Percentiles rank a stretch among this genome's conserved stretches.
Evolutionary conservation across 495 filamentous ascomycete genomes (phyloP).

Genomic region (Parachaetomium inaequale): DNA sequence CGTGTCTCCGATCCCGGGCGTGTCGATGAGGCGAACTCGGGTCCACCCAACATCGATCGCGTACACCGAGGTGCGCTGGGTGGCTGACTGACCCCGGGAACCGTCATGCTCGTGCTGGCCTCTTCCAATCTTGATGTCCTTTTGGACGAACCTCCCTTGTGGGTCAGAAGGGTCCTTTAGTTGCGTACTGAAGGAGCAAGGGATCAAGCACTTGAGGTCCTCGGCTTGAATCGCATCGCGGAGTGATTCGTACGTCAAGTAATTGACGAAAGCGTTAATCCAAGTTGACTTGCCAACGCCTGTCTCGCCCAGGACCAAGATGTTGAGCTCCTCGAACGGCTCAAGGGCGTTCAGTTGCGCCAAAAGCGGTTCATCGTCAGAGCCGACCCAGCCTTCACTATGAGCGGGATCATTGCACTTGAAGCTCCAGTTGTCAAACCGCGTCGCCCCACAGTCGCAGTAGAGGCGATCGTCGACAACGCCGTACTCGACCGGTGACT

Average conservation of each 20-base stretch:
- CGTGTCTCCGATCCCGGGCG: slow-evolving; percentile 46
- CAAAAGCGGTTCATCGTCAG: not conserved
- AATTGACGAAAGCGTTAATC: slow-evolving; percentile 48
- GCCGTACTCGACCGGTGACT: slow-evolving; percentile 32
- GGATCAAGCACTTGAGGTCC: slow-evolving; percentile 35
- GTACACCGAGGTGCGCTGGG: slow-evolving; percentile 39
- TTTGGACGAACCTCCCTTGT: slow-evolving; percentile 18
- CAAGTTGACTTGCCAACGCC: slow-evolving; percentile 47
- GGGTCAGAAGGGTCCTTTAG: slow-evolving; percentile 23
- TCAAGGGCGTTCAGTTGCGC: slow-evolving; percentile 15
- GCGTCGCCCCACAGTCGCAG: slow-evolving; percentile 38
- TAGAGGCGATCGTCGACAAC: slow-evolving; percentile 34
- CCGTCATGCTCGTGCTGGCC: slow-evolving; percentile 32
- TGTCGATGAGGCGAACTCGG: slow-evolving; percentile 43
- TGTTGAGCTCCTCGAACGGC: slow-evolving; percentile 35
- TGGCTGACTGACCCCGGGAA: slow-evolving; percentile 37
- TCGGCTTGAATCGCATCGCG: slow-evolving; percentile 30
- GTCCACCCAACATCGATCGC: slow-evolving; percentile 24
- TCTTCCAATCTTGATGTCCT: slow-evolving; percentile 27
- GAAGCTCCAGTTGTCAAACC: slow-evolving; percentile 27
- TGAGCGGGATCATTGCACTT: slow-evolving; percentile 31
- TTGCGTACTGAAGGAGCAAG: slow-evolving; percentile 39
- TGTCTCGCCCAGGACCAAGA: slow-evolving; percentile 45
- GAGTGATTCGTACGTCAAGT: slow-evolving; percentile 36
- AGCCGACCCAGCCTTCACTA: slow-evolving; percentile 1